Base-by-base conservation (phyloP, 108 stramenopile species). In the Fragilaria radians region DNA sequence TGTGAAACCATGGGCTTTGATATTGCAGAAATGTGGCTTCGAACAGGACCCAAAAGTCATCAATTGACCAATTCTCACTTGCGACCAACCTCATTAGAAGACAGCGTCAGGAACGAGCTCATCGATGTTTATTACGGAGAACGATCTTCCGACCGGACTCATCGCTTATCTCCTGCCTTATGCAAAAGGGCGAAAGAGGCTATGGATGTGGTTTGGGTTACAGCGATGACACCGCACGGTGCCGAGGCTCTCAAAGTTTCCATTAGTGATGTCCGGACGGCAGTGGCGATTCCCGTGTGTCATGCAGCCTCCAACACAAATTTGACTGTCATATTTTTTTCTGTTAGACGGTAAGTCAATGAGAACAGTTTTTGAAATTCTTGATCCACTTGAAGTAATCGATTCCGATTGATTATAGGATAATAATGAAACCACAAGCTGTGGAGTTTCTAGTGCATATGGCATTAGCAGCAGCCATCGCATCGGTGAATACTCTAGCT, bases 11-110 rank as follows among this genome's bases (percentile, higher is more conserved):
- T 88, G 70, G 83, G 83, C 42, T 94, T 94, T 73, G 89, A 94
- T 59, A 94, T 94, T 77, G 89, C 93, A 52, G 93, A 94, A 80
- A 84, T 94, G 82, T 94, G 93, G 93, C 74, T 94, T 21, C 82
- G 93, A 22, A 94, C 89, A n/a, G 93, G 93, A 7, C 83, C 78
- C 63, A 94, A 94, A 56, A 90, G 87, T 5, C 93, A 94, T 63
- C 93, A 94, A 65, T 71, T 94, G 29, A 90, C 87, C 49, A 84
- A 88, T 68, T 85, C 83, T 17, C 89, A 91, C 63, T 64, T 94
- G 2, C 67, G 89, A 23, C 83, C 85, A 5, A 83, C 88, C 7
- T 86, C 89, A 4, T 70, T 94, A 30, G 82, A 88, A 30, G 86
- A 88, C 57, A 70, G 67, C 5, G 71, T 85, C 1, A 78, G 90